These are phyloP conservation scores for Colletotrichum siamense DNA, from an alignment of 2,329 filamentous ascomycete genomes.

Conservation along the genomic window DNA sequence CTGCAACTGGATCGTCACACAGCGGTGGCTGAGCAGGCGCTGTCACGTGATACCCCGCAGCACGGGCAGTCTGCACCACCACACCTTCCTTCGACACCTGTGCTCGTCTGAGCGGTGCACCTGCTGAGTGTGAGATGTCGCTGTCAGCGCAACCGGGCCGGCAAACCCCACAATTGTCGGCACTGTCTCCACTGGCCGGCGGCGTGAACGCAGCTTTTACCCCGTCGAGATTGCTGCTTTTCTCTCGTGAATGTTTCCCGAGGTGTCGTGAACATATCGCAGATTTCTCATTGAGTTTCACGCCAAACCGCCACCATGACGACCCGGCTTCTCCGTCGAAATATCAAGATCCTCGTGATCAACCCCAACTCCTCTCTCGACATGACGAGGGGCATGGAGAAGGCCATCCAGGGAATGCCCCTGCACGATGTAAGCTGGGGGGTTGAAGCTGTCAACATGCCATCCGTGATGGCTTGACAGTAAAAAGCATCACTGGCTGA, in stretches of 20 bases:
- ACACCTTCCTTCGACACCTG: not conserved
- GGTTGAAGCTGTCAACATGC: not conserved
- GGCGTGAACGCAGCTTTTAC: not conserved
- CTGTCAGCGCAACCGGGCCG: not conserved
- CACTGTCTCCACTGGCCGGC: not conserved
- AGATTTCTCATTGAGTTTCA: not conserved
- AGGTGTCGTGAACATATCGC: not conserved
- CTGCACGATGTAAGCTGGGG: constrained; percentile 39
- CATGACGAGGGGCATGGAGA: constrained; percentile 73
- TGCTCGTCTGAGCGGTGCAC: not conserved
- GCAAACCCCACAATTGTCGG: not conserved
- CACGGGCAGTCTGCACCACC: not conserved
- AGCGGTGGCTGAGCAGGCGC: constrained; percentile 5
- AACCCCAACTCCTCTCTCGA: constrained; percentile 79
- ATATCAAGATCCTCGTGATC: constrained; percentile 68
- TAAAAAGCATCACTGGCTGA: not conserved
- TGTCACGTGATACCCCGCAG: constrained; percentile 45
- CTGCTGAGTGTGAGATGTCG: not conserved
- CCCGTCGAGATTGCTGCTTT: not conserved
- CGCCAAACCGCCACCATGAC: constrained; percentile 27
- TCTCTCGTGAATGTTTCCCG: not conserved
- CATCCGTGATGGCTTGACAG: not conserved
- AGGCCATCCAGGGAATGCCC: constrained; percentile 48
- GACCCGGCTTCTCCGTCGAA: constrained; percentile 31
- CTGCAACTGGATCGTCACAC: constrained; percentile 18